Evolutionary conservation across 2,329 filamentous ascomycete genomes (phyloP).

Genomic region (Sporothrix luriei): DNA sequence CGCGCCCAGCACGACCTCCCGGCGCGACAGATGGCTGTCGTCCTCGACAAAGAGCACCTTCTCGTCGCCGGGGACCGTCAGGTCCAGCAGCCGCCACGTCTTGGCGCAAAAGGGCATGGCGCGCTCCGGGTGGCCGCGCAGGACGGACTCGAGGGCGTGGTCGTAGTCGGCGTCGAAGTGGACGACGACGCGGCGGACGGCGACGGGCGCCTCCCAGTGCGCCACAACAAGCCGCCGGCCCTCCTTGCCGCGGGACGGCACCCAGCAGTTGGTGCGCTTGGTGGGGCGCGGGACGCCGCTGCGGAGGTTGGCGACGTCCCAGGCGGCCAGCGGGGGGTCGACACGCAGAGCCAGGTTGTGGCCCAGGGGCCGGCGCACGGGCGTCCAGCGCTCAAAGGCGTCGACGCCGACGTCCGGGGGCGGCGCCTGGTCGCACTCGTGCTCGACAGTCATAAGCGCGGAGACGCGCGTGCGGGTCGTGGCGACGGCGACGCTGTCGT

Average conservation of each 20-base stretch:
- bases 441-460: constrained; percentile 38
- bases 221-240: constrained; percentile 31
- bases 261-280: constrained; percentile 39
- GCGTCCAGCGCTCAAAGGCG: constrained; percentile 39
- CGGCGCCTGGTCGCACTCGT: constrained; percentile 38
- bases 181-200: constrained; percentile 35
- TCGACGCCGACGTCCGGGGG: constrained; percentile 38
- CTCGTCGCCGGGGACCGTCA: constrained; percentile 32
- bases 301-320: constrained; percentile 34
- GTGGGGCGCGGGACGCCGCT: constrained; percentile 38
- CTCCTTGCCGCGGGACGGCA: constrained; percentile 23
- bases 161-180: constrained; percentile 40
- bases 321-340: constrained; percentile 34
- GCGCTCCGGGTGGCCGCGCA: constrained; percentile 38
- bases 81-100: constrained; percentile 37
- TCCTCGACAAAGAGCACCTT: constrained; percentile 36
- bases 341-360: constrained; percentile 38
- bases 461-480: constrained; percentile 37
- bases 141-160: constrained; percentile 38
- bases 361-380: constrained; percentile 38
- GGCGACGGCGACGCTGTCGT: constrained; percentile 37
- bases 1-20: constrained; percentile 34
- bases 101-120: constrained; percentile 39
- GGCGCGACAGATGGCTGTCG: constrained; percentile 37
- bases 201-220: constrained; percentile 34